Conservation (phyloP, 2,329 filamentous ascomycete genomes). For the Bipolaris cookei region DNA sequence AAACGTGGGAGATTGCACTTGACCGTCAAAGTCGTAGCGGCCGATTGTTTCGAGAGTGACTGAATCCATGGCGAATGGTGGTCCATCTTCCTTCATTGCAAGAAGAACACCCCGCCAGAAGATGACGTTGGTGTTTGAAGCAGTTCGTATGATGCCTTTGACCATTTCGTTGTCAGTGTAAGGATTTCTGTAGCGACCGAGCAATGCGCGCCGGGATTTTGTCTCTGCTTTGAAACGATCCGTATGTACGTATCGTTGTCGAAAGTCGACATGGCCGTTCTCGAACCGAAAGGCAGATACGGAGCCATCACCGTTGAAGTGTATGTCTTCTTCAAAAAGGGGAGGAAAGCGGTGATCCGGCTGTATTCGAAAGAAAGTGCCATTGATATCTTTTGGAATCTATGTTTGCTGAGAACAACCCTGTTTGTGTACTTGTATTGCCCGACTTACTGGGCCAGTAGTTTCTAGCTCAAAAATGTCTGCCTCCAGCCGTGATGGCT, state of each 20-base stretch:
- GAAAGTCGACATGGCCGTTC: constrained; percentile 52
- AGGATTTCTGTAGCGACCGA: constrained; percentile 64
- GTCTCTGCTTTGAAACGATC: constrained; percentile 52
- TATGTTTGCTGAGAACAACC: neutral
- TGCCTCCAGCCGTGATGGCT: constrained; percentile 50
- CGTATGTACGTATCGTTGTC: constrained; percentile 53
- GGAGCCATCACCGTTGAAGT: constrained; percentile 55
- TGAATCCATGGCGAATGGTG: constrained; percentile 51
- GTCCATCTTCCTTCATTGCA: constrained; percentile 58
- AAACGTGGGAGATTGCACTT: constrained; percentile 50
- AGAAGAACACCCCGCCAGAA: constrained; percentile 64
- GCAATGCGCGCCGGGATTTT: constrained; percentile 51
- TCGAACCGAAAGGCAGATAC: constrained; percentile 53
- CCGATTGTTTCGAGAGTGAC: constrained; percentile 50
- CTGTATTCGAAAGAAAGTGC: constrained; percentile 54
- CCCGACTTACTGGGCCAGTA: constrained; percentile 36
- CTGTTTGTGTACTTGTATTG: neutral
- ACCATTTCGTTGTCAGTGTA: constrained; percentile 64
- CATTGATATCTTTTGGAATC: constrained; percentile 53
- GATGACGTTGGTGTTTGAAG: constrained; percentile 66
- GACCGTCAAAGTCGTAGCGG: constrained; percentile 50
- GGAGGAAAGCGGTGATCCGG: constrained; percentile 61
- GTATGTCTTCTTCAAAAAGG: constrained; percentile 62
- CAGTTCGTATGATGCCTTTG: constrained; percentile 62
- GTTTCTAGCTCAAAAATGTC: constrained; percentile 51